phyloP scores from a whole-genome alignment of 352 stramenopile species.

The Globisporangium carolinianum region DNA sequence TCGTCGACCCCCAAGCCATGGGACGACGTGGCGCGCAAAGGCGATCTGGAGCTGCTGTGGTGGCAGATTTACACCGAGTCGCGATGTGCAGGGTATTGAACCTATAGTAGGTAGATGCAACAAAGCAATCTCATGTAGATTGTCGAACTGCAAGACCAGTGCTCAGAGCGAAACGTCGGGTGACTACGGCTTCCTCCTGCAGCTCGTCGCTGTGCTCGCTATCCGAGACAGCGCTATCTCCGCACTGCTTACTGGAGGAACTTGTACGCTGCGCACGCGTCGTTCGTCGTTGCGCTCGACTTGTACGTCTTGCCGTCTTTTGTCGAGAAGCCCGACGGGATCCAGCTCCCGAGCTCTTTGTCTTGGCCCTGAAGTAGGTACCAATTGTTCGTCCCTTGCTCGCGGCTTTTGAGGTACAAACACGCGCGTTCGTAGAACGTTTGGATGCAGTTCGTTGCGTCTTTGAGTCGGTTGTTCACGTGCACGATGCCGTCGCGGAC shows the following conservation, averaged over 20 bases:
- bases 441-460: conserved; percentile 42
- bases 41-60: conserved; percentile 38
- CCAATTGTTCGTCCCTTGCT: conserved; percentile 34
- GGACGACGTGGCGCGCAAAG: conserved; percentile 27
- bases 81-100: conserved; percentile 6
- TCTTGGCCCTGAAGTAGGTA: conserved; percentile 64
- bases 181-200: too few relatives aligned
- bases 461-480: conserved; percentile 61
- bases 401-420: conserved; percentile 30
- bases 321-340: conserved; percentile 56
- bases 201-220: too few relatives aligned
- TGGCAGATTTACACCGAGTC: conserved; percentile 39
- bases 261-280: conserved; percentile 30
- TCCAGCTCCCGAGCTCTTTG: conserved; percentile 55
- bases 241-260: conserved; percentile 17
- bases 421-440: conserved; percentile 55
- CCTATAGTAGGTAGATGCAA: not conserved
- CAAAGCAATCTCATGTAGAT: too few relatives aligned
- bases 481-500: conserved; percentile 53
- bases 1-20: conserved; percentile 38
- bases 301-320: conserved; percentile 46
- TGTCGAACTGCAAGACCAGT: too few relatives aligned
- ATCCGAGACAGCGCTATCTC: not conserved
- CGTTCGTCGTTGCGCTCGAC: conserved; percentile 28
- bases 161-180: too few relatives aligned